A percentile compares a stretch with the other conserved stretches of the same genome.
Evolutionary conservation across 495 filamentous ascomycete species (phyloP).

Genomic region (Penicillium silybi): DNA sequence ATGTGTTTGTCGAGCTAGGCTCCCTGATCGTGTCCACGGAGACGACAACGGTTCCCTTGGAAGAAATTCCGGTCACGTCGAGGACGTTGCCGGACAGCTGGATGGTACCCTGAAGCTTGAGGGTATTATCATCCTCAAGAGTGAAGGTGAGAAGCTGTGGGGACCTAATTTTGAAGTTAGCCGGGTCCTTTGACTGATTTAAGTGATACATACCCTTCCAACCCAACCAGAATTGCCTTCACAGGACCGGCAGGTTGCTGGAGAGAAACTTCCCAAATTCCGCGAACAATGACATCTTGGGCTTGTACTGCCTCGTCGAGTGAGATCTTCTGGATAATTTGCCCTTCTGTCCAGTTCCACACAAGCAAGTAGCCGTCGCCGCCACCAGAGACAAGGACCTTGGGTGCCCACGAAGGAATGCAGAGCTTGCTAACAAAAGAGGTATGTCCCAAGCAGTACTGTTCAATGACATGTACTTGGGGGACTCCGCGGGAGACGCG

Average conservation of each 20-base stretch:
- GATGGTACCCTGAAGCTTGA: conserved; percentile 47
- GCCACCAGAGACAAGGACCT: conserved; percentile 76
- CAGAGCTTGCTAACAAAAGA: conserved; percentile 77
- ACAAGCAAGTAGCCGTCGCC: conserved; percentile 73
- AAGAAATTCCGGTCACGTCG: conserved; percentile 40
- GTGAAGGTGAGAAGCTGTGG: conserved; percentile 58
- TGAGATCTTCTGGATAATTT: conserved; percentile 47
- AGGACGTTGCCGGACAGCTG: conserved; percentile 58
- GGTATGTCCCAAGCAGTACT: conserved; percentile 80
- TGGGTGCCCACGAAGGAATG: conserved; percentile 49
- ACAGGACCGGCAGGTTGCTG: conserved; percentile 4
- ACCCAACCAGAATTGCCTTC: conserved; percentile 53
- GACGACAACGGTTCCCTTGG: conserved; percentile 42
- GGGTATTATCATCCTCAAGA: conserved; percentile 33
- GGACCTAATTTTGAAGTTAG: conserved; percentile 41
- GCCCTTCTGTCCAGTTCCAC: conserved; percentile 72
- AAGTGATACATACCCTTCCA: conserved; percentile 58
- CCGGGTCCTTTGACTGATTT: not conserved
- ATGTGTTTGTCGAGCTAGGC: conserved; percentile 34
- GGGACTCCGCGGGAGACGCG: conserved; percentile 80
- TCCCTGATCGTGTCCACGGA: conserved; percentile 54
- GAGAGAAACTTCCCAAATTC: conserved; percentile 35
- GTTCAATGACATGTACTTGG: conserved; percentile 84
- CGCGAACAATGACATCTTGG: conserved; percentile 29
- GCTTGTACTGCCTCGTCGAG: conserved; percentile 20